phyloP scores from a whole-genome alignment of 2,329 filamentous ascomycete species.

The Aureobasidium melanogenum region DNA sequence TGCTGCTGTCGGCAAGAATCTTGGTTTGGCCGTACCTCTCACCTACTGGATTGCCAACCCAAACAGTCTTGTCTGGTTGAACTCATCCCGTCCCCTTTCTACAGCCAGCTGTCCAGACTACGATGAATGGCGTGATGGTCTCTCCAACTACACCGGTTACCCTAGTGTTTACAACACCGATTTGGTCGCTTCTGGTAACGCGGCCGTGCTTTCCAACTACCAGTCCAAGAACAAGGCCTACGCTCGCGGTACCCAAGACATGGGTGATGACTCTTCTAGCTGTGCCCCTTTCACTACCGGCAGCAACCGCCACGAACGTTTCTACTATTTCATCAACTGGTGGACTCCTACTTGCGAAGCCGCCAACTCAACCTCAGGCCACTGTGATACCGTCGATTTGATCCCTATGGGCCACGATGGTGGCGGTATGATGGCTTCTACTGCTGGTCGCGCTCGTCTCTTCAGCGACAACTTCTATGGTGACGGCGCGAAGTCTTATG shows the following conservation, averaged over 20 bases:
- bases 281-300: constrained; percentile 27
- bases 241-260: constrained; percentile 26
- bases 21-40: constrained; percentile 20
- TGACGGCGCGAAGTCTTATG: constrained; percentile 24
- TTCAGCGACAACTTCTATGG: constrained; percentile 32
- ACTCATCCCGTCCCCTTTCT: constrained; percentile 22
- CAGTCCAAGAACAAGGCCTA: constrained; percentile 27
- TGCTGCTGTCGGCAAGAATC: constrained; percentile 23
- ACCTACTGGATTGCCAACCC: constrained; percentile 29
- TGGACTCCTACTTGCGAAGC: constrained; percentile 24
- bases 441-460: constrained; percentile 27
- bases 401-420: constrained; percentile 27
- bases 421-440: constrained; percentile 27
- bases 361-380: constrained; percentile 16
- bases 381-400: constrained; percentile 29
- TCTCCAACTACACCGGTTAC: constrained; percentile 24
- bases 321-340: constrained; percentile 31
- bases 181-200: constrained; percentile 23
- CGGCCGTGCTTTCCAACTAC: constrained; percentile 26
- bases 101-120: constrained; percentile 24
- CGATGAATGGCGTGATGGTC: constrained; percentile 28
- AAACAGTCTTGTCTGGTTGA: constrained; percentile 28
- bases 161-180: constrained; percentile 23
- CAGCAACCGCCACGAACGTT: constrained; percentile 29
- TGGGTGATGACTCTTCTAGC: constrained; percentile 26